phyloP scores from a whole-genome alignment of 768 basidiomycete species.

The Boletus huronensis region DNA sequence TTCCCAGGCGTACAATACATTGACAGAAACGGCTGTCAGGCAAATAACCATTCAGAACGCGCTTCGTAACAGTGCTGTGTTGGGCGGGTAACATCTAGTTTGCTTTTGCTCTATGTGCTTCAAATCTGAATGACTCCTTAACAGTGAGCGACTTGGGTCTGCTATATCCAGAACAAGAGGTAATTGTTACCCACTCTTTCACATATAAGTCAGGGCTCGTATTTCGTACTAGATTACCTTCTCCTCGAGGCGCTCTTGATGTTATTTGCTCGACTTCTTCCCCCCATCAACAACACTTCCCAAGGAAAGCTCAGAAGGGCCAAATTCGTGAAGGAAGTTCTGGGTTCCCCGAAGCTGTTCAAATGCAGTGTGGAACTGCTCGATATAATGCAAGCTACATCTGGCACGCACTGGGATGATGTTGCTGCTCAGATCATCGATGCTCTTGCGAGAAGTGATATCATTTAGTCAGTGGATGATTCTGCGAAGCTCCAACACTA shows the following conservation, averaged over 20 bases:
- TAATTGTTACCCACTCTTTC: conserved; percentile 14
- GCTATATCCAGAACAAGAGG: conserved; percentile 49
- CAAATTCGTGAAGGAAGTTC: conserved; percentile 51
- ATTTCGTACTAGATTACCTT: conserved; percentile 44
- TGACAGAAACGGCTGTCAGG: conserved; percentile 45
- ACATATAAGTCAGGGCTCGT: neutral
- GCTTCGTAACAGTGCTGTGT: conserved; percentile 40
- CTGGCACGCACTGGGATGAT: conserved; percentile 51
- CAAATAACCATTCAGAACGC: conserved; percentile 42
- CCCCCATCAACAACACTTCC: conserved; percentile 37
- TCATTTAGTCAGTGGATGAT: conserved; percentile 43
- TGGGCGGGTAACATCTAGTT: conserved; percentile 46
- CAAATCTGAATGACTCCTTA: neutral
- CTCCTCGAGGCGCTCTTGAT: conserved; percentile 55
- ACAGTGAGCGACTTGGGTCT: conserved; percentile 46
- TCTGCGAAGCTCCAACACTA: neutral
- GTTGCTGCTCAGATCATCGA: conserved; percentile 47
- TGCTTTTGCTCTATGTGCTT: neutral
- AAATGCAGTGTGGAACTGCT: conserved; percentile 38
- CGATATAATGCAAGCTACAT: conserved; percentile 39
- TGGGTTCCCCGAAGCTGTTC: conserved; percentile 38
- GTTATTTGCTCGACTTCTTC: conserved; percentile 54
- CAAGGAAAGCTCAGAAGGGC: conserved; percentile 37
- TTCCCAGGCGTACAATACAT: conserved; percentile 48
- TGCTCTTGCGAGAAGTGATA: conserved; percentile 42